Base-by-base conservation (phyloP, 129 eudicot genomes). In the Scalesia atractyloides region DNA sequence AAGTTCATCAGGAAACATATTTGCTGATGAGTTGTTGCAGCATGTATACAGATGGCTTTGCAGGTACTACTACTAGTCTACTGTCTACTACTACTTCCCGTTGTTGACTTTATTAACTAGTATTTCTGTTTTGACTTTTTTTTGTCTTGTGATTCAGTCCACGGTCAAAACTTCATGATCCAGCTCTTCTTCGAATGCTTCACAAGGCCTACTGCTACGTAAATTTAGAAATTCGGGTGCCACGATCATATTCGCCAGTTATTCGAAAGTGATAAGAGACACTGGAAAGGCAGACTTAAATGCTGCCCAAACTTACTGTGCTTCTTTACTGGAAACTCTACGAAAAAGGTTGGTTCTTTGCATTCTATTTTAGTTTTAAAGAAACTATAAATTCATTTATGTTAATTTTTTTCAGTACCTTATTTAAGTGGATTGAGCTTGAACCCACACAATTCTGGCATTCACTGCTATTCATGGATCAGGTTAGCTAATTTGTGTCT, bases 1-100 rank as follows among this genome's bases (percentile, higher is more conserved):
- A 34, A 80, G 86, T 39, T 81, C 88, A 67, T 88, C 94, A 4
- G 95, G 96, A 74, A 95, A 95, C 70, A 85, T 91, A 44, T 95
- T 86, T 69, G 99, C 99, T 66, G 97, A 91, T 78, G 89, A 91
- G 73, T 77, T 95, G 69, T 74, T 95, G 81, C 99, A 88, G 72
- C 96, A 95, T 86, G 68, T 91, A 49, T 91, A 91, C 80, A 91
- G 99, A 73, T 95, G 99, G 99, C 90, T 95, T 50, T 95, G 99
- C 96, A 95, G 99, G 99, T 88, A 71, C 30, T 76, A 71, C 30
- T 76, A 4, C 53, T 26, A 1, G 30, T 24, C 30, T 24, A 24
- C 30, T 24, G 30, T 24, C 30, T 24, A 24, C 30, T 76, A 60
- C 18, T 17, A 4, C 53, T 49, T 30, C 66, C 10, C 41, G 15